Evolutionary conservation across 2,329 filamentous ascomycete species (phyloP), one percentile per base, ranked within the genome.

Genomic region (Trichoderma sp.): DNA sequence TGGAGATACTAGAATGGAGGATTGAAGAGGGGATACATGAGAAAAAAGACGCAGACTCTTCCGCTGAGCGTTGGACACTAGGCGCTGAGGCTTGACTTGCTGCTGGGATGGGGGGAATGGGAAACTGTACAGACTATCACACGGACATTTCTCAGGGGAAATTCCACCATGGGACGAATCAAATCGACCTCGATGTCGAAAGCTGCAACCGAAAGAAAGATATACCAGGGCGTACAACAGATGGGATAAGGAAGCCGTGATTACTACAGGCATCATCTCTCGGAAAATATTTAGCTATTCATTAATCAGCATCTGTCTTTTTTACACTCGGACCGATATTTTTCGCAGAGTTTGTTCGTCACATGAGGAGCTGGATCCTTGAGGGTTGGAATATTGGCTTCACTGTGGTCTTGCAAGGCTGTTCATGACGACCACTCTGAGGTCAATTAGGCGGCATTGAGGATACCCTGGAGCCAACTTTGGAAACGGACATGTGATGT

Each of bases 1-100:
- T 36, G 85, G 81, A 56, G 88, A 90, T 75, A 85, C 84, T n/a
- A 86, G 85, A 75, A 90, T 91, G 88, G 86, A 88, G 21, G 88
- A 82, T 73, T 88, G 77, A 71, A 63, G 56, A 36, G 66, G 53
- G 18, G 18, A 36, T 39, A 43, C 14, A 32, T 14, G n/a, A 39
- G 30, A 12, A 12, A 47, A 39, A 34, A 28, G 21, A 56, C 2
- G 21, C n/a, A 69, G 36, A 57, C 18, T 67, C 64, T 39, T 43
- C 32, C 24, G 64, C 64, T 30, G 24, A 53, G 57, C 56, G 53
- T 53, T 58, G 56, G 64, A 51, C n/a, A 53, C 28, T 28, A 26
- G 57, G 39, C 66, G 57, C 28, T 70, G 66, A 61, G 66, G 66
- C 57, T 15, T 70, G 66, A 53, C 51, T 47, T 53, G 39, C 57